phyloP scores from a whole-genome alignment of 306 rosid species.

The Cicer pinnatifidum region DNA sequence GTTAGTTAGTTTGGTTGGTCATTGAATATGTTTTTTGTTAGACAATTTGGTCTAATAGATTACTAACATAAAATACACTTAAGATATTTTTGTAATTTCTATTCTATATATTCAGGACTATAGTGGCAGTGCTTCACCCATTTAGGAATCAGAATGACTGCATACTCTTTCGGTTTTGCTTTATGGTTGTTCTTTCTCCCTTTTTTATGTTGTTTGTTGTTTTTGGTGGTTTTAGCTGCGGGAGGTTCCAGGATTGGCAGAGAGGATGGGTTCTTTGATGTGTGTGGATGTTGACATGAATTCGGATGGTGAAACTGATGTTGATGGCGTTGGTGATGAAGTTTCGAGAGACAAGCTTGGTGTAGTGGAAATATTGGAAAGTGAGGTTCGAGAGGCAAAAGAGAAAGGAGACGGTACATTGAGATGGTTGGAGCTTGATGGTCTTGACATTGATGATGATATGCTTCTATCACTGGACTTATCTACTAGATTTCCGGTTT shows the following conservation, averaged over 20 bases:
- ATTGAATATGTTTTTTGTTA: too few relatives aligned
- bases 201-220: background rate
- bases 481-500: slow-evolving; percentile 70
- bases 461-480: slow-evolving; percentile 63
- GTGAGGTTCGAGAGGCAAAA: slow-evolving; percentile 56
- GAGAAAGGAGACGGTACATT: slow-evolving; percentile 56
- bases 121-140: too few relatives aligned
- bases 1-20: too few relatives aligned
- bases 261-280: slow-evolving; percentile 90
- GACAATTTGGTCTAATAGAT: too few relatives aligned
- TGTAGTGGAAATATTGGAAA: slow-evolving; percentile 59
- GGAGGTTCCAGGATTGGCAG: slow-evolving; percentile 86
- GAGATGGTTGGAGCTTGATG: slow-evolving; percentile 94
- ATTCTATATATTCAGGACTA: too few relatives aligned
- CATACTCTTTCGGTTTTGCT: background rate
- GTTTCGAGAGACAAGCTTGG: slow-evolving; percentile 39
- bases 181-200: background rate
- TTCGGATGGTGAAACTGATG: slow-evolving; percentile 59
- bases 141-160: too few relatives aligned
- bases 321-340: slow-evolving; percentile 23
- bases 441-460: slow-evolving; percentile 72
- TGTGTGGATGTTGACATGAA: slow-evolving; percentile 66
- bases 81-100: too few relatives aligned
- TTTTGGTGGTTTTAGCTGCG: slow-evolving; percentile 55
- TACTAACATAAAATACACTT: too few relatives aligned